Base-by-base conservation (phyloP, 2,329 filamentous ascomycete genomes). In the Xylariaceae sp. region DNA sequence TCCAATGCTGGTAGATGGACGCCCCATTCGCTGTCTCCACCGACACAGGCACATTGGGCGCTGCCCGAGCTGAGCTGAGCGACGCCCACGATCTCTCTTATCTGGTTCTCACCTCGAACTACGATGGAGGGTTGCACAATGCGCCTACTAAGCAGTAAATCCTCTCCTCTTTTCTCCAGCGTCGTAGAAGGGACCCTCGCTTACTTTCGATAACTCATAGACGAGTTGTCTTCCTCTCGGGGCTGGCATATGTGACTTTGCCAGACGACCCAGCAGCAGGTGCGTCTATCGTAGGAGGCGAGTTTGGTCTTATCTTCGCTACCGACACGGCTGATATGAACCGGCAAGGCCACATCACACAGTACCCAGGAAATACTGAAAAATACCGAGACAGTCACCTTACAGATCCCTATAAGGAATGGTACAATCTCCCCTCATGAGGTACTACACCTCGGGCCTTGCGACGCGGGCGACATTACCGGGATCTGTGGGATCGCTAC, bases 1-100 rank as follows among this genome's bases (percentile, higher is more conserved):
- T 77, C 9, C 71, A 76, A 64, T 77, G 74, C 63, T 77, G 74
- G 75, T 66, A 73, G 50, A 56, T 77, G 10, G 55, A 64, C 9
- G 58, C 68, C 2, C 67, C 68, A n/a, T 75, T 75, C 53, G 29
- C 62, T 9, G 57, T 57, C 1, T 73, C 72, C 8, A 60, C 56
- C 6, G 49, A 67, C 15, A 49, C 69, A 7, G 72, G 73, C 3
- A 71, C 62, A 3, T 23, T 61, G 3, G 73, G 73, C 9, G 56
- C 67, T 4, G 57, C 61, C 4, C 32, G 57, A 16, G 53, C 70
- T 3, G 49, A 58, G 20, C 59, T 77, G 9, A 72, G 73, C 4
- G 45, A 62, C 24, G 53, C 65, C 4, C 56, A 61, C 1, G 74
- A 73, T 41, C 53, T 71, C 4, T 65, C 67, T 13, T 75, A 72